Evolutionary conservation across 768 basidiomycete genomes (phyloP).

Genomic region (Auriscalpium microsporum): DNA sequence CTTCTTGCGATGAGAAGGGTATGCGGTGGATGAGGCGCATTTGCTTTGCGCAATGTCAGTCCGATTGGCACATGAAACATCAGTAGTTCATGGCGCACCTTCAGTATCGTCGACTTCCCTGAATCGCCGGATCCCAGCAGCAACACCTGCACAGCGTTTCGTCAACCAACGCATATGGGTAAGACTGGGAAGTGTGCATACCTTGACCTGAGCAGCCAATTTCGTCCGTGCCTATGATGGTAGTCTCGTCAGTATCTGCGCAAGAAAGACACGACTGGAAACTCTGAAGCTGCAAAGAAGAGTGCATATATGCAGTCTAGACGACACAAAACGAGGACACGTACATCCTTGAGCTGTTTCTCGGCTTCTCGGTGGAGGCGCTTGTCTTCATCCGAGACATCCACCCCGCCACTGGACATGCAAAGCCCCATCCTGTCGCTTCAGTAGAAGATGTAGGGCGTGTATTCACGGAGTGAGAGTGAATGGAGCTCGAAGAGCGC

Average conservation of each 20-base stretch:
- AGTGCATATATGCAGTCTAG: constrained; percentile 5
- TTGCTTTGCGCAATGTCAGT: constrained; percentile 48
- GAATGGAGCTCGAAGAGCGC: neutral
- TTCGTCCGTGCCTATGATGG: constrained; percentile 23
- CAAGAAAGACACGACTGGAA: neutral
- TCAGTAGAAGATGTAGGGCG: neutral
- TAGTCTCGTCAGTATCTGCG: neutral
- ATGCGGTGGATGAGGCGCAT: constrained; percentile 93
- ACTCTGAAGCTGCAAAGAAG: neutral
- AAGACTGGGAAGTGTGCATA: constrained; percentile 21
- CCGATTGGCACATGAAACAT: neutral
- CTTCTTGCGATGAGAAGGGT: constrained; percentile 73
- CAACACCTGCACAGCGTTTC: constrained; percentile 48
- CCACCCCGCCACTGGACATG: constrained; percentile 52
- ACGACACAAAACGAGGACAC: constrained; percentile 14
- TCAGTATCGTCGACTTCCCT: constrained; percentile 88
- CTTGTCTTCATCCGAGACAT: constrained; percentile 64
- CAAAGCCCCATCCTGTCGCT: constrained; percentile 11
- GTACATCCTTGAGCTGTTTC: constrained; percentile 68
- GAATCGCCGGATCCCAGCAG: constrained; percentile 90
- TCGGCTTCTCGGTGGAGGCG: constrained; percentile 60
- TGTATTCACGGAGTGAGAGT: no score
- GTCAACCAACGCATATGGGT: neutral
- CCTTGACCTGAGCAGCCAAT: constrained; percentile 71
- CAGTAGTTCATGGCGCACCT: constrained; percentile 37